A percentile compares a stretch with the other conserved stretches of the same genome.
Conservation (phyloP, 805 yeast species). For the Pichia deserticola region DNA sequence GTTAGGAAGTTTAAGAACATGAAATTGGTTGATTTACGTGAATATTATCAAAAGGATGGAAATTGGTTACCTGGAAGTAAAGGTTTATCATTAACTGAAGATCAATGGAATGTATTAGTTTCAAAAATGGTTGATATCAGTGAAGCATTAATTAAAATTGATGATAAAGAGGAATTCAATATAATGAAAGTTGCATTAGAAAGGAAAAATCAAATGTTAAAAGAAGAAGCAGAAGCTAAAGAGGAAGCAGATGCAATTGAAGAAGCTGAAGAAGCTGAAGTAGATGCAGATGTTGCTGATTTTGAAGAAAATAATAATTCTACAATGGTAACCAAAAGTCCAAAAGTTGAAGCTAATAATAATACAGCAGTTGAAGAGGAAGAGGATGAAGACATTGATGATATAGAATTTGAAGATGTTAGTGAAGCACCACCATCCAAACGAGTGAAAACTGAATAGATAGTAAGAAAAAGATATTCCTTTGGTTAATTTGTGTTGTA, state of each 20-base stretch:
- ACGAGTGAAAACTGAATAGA: slow-evolving; percentile 5
- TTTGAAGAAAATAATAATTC: no score
- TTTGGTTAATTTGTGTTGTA: no score
- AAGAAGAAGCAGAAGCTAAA: neutral
- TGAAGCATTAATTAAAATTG: slow-evolving; percentile 36
- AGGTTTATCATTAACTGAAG: slow-evolving; percentile 55
- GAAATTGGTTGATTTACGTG: slow-evolving; percentile 75
- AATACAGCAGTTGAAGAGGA: neutral
- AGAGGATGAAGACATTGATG: slow-evolving; percentile 17
- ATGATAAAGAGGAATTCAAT: slow-evolving; percentile 23
- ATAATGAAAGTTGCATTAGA: slow-evolving; percentile 11
- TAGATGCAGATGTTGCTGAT: no score
- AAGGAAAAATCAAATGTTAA: neutral
- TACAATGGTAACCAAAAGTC: no score
- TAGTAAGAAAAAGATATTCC: no score
- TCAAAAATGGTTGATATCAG: slow-evolving; percentile 40
- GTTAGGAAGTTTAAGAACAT: slow-evolving; percentile 65
- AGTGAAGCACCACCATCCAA: slow-evolving; percentile 11
- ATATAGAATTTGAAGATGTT: slow-evolving; percentile 15
- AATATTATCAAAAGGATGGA: slow-evolving; percentile 56
- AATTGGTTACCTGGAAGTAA: slow-evolving; percentile 77
- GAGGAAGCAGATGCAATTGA: neutral
- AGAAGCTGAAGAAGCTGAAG: neutral
- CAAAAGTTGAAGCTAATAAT: neutral
- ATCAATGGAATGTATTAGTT: slow-evolving; percentile 44